A percentile compares a stretch with the other conserved stretches of the same genome.
These are phyloP conservation scores for Sporothrix brasiliensis DNA, from an alignment of 2,329 filamentous ascomycete genomes.

Conservation along the genomic window DNA sequence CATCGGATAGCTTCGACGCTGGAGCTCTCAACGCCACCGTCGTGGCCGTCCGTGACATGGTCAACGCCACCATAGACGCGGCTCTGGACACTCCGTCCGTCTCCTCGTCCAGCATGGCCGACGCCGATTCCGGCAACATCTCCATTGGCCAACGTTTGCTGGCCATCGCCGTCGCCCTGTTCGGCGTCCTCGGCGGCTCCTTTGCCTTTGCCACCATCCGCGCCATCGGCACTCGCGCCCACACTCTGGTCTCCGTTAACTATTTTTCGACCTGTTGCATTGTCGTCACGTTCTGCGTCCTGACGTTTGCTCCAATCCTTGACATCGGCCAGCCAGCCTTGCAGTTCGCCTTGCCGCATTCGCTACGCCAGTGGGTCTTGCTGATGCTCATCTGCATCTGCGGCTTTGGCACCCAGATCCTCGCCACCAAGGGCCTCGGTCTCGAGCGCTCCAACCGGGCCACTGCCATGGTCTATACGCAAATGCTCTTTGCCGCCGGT, in stretches of 20 bases:
- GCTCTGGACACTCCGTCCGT: neutral
- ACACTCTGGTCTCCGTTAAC: slow-evolving; percentile 82
- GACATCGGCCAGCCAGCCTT: slow-evolving; percentile 52
- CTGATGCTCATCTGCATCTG: slow-evolving; percentile 69
- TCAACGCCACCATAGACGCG: neutral
- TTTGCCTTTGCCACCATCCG: slow-evolving; percentile 75
- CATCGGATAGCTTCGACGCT: neutral
- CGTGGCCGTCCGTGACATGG: neutral
- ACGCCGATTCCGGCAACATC: slow-evolving; percentile 18
- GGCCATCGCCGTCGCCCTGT: slow-evolving; percentile 53
- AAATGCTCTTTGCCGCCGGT: slow-evolving; percentile 59
- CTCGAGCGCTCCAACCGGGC: slow-evolving; percentile 65
- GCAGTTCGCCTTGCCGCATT: slow-evolving; percentile 48
- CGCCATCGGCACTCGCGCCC: slow-evolving; percentile 76
- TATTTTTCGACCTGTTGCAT: slow-evolving; percentile 76
- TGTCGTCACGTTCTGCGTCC: slow-evolving; percentile 64
- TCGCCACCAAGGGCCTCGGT: slow-evolving; percentile 76
- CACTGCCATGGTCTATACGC: slow-evolving; percentile 61
- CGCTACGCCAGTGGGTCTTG: slow-evolving; percentile 63
- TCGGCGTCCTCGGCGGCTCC: slow-evolving; percentile 77
- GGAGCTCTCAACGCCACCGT: neutral
- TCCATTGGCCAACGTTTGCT: slow-evolving; percentile 35
- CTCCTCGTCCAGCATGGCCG: neutral
- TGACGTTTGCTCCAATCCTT: slow-evolving; percentile 56
- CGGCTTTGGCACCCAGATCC: slow-evolving; percentile 83